Percentiles rank a stretch among this genome's conserved stretches.
Conservation (phyloP, 2,329 filamentous ascomycete species). For the Pleomassaria siparia region DNA sequence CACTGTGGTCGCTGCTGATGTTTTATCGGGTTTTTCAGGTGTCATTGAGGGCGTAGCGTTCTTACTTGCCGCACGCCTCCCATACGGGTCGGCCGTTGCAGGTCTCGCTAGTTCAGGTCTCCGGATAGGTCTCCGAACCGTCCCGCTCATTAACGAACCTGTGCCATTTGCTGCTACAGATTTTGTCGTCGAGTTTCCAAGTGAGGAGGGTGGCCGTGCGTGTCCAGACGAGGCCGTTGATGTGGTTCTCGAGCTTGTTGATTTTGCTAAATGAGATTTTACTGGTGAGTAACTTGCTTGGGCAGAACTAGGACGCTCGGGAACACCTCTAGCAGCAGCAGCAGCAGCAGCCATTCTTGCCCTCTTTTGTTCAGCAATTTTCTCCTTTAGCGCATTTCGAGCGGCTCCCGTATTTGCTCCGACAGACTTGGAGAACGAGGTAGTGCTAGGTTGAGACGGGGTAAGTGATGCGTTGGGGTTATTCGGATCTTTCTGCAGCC, state of each 20-base stretch:
- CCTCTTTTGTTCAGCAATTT: conserved; percentile 77
- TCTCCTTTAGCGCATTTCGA: conserved; percentile 69
- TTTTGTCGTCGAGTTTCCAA: conserved; percentile 30
- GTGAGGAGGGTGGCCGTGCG: conserved; percentile 41
- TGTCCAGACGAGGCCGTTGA: conserved; percentile 31
- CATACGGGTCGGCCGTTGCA: conserved; percentile 59
- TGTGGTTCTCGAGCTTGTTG: conserved; percentile 28
- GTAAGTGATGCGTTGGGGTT: conserved; percentile 69
- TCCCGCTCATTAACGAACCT: conserved; percentile 59
- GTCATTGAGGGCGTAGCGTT: conserved; percentile 52
- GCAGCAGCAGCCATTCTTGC: conserved; percentile 51
- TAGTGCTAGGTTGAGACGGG: conserved; percentile 51
- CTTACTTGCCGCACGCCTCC: conserved; percentile 34
- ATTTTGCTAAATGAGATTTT: conserved; percentile 42
- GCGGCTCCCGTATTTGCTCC: conserved; percentile 51
- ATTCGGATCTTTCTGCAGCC: conserved; percentile 78
- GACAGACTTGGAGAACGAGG: conserved; percentile 47
- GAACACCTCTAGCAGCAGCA: conserved; percentile 44
- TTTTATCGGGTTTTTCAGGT: conserved; percentile 49
- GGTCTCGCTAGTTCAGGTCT: conserved; percentile 52
- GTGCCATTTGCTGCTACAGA: conserved; percentile 35
- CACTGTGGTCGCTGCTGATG: conserved; percentile 42
- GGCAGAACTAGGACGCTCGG: conserved; percentile 60
- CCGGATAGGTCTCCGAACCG: conserved; percentile 54
- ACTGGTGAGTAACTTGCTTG: conserved; percentile 55